A percentile compares a stretch with the other conserved stretches of the same genome.
Evolutionary conservation across 495 filamentous ascomycete species (phyloP).

Genomic region (Penicillium angulare): DNA sequence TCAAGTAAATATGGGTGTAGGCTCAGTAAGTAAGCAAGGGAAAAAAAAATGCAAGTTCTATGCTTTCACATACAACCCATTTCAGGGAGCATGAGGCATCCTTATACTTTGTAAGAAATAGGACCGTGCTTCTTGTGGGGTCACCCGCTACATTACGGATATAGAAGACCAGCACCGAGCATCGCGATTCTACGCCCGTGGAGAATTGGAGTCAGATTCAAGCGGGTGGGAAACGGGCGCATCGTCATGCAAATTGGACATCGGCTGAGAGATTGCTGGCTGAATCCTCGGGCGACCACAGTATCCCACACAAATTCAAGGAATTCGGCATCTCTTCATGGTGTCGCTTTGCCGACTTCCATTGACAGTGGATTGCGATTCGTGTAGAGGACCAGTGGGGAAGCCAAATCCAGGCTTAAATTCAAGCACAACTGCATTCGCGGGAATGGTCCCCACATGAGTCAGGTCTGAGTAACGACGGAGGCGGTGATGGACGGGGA

Average conservation of each 20-base stretch:
- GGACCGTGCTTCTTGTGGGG: constrained; percentile 5
- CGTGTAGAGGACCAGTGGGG: constrained; percentile 15
- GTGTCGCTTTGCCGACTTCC: constrained; percentile 19
- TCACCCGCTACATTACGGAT: neutral
- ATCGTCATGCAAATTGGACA: neutral
- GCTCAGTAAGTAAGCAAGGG: neutral
- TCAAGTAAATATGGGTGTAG: neutral
- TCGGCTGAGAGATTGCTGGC: neutral
- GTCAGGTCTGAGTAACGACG: constrained; percentile 37
- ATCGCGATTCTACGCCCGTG: neutral
- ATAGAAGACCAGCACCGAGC: neutral
- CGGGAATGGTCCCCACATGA: constrained; percentile 36
- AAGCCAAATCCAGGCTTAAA: neutral
- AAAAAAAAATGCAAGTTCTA: neutral
- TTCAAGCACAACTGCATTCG: constrained; percentile 1
- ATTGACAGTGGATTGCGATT: constrained; percentile 15
- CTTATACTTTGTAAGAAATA: constrained; percentile 1
- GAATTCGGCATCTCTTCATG: constrained; percentile 17
- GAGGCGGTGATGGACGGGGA: constrained; percentile 14
- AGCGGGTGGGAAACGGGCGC: neutral
- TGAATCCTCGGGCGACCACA: neutral
- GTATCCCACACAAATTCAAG: neutral
- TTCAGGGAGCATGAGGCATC: neutral
- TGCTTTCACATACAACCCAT: neutral
- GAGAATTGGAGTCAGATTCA: neutral